Percentiles rank a stretch among this genome's conserved stretches.
Evolutionary conservation across 2,329 filamentous ascomycete genomes (phyloP).

Genomic region (Diplodia intermedia): DNA sequence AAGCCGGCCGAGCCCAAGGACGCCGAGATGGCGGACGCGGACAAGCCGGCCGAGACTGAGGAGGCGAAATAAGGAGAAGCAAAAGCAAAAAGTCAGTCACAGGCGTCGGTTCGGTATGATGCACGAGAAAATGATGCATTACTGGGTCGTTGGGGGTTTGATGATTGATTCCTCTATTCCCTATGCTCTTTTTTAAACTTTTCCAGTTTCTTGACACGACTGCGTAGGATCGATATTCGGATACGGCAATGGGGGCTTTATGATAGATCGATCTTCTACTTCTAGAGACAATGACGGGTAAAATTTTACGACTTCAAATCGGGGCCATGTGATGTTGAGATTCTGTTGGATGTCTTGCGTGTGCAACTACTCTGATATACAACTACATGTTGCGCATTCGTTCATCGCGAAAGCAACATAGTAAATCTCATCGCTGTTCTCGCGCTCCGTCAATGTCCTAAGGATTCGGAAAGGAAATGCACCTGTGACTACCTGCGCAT

Average conservation of each 20-base stretch:
- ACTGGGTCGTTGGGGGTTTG: conserved; percentile 29
- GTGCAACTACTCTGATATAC: not conserved
- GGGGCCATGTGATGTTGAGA: not conserved
- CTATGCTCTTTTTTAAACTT: conserved; percentile 3
- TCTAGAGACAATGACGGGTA: conserved; percentile 26
- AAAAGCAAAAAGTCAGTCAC: conserved; percentile 15
- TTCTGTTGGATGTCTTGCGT: not conserved
- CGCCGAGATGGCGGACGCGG: conserved; percentile 68
- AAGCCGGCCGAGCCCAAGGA: conserved; percentile 61
- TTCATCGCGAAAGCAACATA: not conserved
- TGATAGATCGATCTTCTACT: conserved; percentile 26
- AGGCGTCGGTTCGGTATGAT: conserved; percentile 25
- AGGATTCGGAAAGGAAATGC: not conserved
- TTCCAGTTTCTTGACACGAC: conserved; percentile 23
- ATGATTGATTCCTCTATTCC: conserved; percentile 30
- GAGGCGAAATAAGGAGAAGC: conserved; percentile 9
- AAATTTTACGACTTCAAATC: conserved; percentile 22
- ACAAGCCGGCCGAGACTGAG: conserved; percentile 47
- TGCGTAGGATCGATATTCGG: conserved; percentile 25
- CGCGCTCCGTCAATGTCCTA: not conserved
- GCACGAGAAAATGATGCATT: conserved; percentile 29
- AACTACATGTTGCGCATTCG: not conserved
- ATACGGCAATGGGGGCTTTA: conserved; percentile 19
- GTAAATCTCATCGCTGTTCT: no score
- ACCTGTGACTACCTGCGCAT: not conserved